phyloP scores from a whole-genome alignment of 495 filamentous ascomycete genomes.

The Clohesyomyces aquaticus region DNA sequence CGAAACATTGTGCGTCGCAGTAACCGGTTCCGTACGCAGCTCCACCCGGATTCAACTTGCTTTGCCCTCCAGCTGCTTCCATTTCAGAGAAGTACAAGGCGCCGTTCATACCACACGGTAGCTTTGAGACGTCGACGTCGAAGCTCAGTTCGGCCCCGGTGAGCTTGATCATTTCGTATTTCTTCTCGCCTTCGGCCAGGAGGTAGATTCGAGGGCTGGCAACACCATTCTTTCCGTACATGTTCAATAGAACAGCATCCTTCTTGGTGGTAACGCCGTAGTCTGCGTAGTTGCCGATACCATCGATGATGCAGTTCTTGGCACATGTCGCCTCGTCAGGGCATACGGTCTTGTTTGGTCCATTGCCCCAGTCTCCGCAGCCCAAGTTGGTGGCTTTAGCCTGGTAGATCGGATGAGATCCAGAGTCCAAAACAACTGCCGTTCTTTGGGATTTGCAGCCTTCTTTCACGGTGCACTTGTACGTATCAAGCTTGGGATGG shows the following conservation, averaged over 20 bases:
- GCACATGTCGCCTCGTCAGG: constrained; percentile 36
- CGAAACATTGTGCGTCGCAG: constrained; percentile 70
- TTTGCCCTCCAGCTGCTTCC: constrained; percentile 55
- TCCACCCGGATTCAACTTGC: constrained; percentile 58
- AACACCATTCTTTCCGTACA: constrained; percentile 31
- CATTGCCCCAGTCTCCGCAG: constrained; percentile 40
- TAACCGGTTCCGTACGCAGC: constrained; percentile 70
- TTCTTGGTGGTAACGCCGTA: constrained; percentile 42
- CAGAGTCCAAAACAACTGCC: constrained; percentile 43
- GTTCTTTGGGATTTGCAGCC: constrained; percentile 43
- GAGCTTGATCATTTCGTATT: constrained; percentile 63
- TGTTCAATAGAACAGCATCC: constrained; percentile 36
- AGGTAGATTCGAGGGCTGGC: constrained; percentile 47
- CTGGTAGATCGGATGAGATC: constrained; percentile 40
- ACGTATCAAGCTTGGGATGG: constrained; percentile 43
- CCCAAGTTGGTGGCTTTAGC: constrained; percentile 31
- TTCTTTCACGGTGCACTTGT: constrained; percentile 42
- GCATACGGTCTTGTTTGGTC: constrained; percentile 33
- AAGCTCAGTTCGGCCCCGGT: constrained; percentile 63
- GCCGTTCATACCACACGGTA: constrained; percentile 71
- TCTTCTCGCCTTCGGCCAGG: constrained; percentile 53
- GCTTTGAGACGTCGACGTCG: constrained; percentile 65
- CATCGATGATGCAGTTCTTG: constrained; percentile 44
- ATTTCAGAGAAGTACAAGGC: constrained; percentile 71
- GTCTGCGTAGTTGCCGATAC: constrained; percentile 41